Evolutionary conservation across 345 rosid genomes (phyloP).

Genomic region (Rhodamnia argentea): DNA sequence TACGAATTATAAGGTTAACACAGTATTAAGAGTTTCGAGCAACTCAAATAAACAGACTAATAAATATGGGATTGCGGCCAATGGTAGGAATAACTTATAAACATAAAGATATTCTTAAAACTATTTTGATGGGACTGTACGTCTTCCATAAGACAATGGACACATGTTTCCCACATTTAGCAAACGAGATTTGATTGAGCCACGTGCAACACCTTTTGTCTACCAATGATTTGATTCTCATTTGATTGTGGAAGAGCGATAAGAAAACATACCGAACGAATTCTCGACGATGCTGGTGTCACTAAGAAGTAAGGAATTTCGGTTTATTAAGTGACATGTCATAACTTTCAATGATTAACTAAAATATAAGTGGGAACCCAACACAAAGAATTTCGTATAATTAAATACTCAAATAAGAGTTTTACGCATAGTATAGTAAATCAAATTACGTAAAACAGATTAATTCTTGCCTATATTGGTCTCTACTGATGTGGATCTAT

Average conservation of each 20-base stretch:
- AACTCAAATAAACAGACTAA: not conserved
- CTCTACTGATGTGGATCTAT: not conserved
- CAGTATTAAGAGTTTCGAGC: not conserved
- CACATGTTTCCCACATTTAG: not conserved
- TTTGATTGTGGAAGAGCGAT: not conserved
- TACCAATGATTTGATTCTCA: not conserved
- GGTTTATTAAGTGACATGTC: not conserved
- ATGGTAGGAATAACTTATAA: not conserved
- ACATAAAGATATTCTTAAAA: not conserved
- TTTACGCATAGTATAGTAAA: not conserved
- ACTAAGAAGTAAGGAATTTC: not conserved
- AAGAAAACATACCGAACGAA: not conserved
- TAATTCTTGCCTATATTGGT: not conserved
- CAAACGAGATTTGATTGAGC: not conserved
- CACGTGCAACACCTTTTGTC: not conserved
- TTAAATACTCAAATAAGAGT: not conserved
- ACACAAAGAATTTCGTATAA: not conserved
- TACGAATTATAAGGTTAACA: not conserved
- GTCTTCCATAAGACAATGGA: not conserved
- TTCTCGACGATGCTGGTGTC: not conserved
- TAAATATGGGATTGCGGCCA: not conserved
- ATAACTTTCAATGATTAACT: not conserved
- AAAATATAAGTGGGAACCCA: not conserved
- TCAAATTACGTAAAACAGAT: not conserved
- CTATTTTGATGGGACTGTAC: not conserved